Base-by-base conservation (phyloP, 2,329 filamentous ascomycete species). In the Diplodia intermedia region DNA sequence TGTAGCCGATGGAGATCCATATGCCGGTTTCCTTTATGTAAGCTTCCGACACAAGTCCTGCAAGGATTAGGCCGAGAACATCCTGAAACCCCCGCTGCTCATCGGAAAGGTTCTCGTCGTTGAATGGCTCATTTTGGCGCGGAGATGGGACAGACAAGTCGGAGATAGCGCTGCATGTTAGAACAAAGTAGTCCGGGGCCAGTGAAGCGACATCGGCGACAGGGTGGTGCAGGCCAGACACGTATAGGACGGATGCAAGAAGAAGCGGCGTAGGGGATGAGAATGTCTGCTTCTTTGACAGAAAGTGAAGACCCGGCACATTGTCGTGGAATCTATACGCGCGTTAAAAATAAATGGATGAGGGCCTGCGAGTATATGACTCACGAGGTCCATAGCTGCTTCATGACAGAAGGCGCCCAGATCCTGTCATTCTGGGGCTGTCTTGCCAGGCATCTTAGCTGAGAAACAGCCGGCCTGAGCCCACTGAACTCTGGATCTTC, bases 291-390 rank as follows among this genome's bases (percentile, higher is more conserved):
- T 79, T 82, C 23, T 75, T 77, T 0, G 82, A 81, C 12, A 83
- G 75, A 61, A 83, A 83, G 69, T 83, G 82, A 3, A 84, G 71
- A 0, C 80, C 80, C 0, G 80, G 81, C 77, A 82, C 82, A 40
- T 77, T 80, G 38, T 81, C 79, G 67, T 83, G 79, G 61, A 83
- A 83, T 4, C 79, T 82, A 54, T 26, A 8, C n/a, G 54, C 69
- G 14, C n/a, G 31, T 26, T 9, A 49, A 15, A 18, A 2, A 8
- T 6, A 18, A 5, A 12, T 12, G 15, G 47, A 6, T 23, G 40
- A 29, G 20, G 33, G 40, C 12, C 15, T 8, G 31, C 31, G 31
- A 23, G 29, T 7, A n/a, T 43, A 12, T 60, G 54, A 26, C 72
- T 68, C 69, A 77, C 76, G 75, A 77, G 14, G 75, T 72, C 79